Evolutionary conservation across 202 grass and related monocot genomes (phyloP), one percentile per base, ranked within the genome.

Genomic region (Sporobolus alterniflorus): DNA sequence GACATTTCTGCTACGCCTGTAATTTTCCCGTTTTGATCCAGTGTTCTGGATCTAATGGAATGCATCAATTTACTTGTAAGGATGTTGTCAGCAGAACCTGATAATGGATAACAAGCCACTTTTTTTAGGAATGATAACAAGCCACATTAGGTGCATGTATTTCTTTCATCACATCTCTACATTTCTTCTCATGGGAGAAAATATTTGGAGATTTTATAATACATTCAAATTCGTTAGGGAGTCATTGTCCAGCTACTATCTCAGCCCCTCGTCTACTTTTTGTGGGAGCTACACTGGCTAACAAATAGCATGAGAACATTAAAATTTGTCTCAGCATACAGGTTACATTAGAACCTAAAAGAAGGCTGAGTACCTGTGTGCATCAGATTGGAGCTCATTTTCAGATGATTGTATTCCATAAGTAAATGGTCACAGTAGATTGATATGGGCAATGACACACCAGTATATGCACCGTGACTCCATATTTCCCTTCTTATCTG

Each of bases 401-500:
- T 73, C 50, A 60, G 57, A 77, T 13, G 16, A 62, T 30, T 42
- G 69, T 61, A 48, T 36, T 40, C 56, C 51, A 48, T 6, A 49
- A 15, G 74, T 77, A n/a, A 69, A 41, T 31, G 31, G 73, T 41
- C 42, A n/a, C 6, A 51, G 31, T 28, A 77, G 41, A 69, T 20
- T 55, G 36, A 71, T 24, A 44, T 55, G 28, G 24, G 40, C 48
- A 46, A 67, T 50, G 11, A 41, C 34, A 63, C 28, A 75, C 64
- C 47, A 57, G 31, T 41, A 72, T 32, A 64, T 57, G 29, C 20
- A 84, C 0, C 5, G 26, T 6, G 33, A 60, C 52, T 21, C 34
- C 33, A 59, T 41, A 65, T 85, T 81, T 48, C 20, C 54, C 73
- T 73, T 26, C 39, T 82, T 78, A 66, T 73, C 40, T 71, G 61